Base-by-base conservation (phyloP, 306 rosid species). In the Lathyrus aphaca region DNA sequence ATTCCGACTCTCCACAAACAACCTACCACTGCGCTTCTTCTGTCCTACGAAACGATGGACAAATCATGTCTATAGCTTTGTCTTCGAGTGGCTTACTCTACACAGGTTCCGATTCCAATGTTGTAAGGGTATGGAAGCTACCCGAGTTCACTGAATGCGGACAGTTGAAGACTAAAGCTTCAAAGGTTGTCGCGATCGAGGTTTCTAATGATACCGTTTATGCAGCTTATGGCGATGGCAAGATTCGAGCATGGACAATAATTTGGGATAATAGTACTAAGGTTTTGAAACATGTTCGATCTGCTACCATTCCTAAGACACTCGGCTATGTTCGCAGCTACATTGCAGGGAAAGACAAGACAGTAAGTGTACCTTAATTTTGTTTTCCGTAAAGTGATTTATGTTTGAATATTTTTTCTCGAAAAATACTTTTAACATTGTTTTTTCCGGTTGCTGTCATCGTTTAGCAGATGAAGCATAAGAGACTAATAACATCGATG, bases 201-300 rank as follows among this genome's bases (percentile, higher is more conserved):
- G 96, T 82, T 23, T 86, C 86, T n/a, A 84, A 90, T 62, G 94
- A 93, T 14, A 86, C 83, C 15, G 89, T 93, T 46, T 93, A 82
- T 72, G 97, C 94, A n/a, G 98, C 98, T 4, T 90, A 90, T 62
- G 89, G 88, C 14, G 98, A 93, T 66, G 93, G 94, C 8, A 90
- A 86, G 77, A 86, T 93, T 65, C 68, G 97, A 46, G 77, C 85
- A 12, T 93, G 98, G 97, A 86, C 85, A 45, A 81, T 86, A 60
- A 75, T 77, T 15, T 88, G 89, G 94, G 96, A 88, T 12, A 29
- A 4, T 13, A 56, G 37, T 50, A 30, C 32, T 37, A 87, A 89
- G 25, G 83, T 78, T 19, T 77, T 86, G 82, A 86, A 83, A 80
- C 98, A 90, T 79, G 83, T 83, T 13, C 85, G 91, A 0, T 64